Conservation (phyloP, 257 asterid species). For the Henckelia pumila region DNA sequence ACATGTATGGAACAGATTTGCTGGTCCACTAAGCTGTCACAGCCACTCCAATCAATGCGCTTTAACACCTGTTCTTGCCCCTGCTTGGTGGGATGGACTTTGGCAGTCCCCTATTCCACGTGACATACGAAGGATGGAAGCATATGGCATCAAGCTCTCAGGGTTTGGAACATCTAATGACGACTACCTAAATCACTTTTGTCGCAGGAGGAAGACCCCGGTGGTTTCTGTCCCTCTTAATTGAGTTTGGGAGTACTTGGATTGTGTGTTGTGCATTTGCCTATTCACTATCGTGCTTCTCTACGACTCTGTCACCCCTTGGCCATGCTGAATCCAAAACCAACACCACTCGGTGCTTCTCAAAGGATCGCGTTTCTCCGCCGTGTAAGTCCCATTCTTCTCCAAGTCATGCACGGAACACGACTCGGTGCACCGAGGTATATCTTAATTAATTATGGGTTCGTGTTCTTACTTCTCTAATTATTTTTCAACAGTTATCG, state of each 20-base stretch:
- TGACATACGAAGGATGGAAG: constrained; percentile 66
- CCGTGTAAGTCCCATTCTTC: too few relatives aligned
- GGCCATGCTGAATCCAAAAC: too few relatives aligned
- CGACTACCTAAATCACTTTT: constrained; percentile 40
- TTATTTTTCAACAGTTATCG: too few relatives aligned
- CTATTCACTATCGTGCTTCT: not conserved
- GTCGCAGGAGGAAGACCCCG: constrained; percentile 41
- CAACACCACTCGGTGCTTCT: too few relatives aligned
- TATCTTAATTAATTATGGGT: too few relatives aligned
- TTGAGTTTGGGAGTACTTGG: constrained; percentile 24
- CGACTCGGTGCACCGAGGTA: too few relatives aligned
- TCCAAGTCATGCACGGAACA: too few relatives aligned
- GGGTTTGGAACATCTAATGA: constrained; percentile 68
- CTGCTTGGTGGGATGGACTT: constrained; percentile 97
- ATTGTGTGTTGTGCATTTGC: constrained; percentile 29
- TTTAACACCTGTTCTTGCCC: constrained; percentile 79
- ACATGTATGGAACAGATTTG: constrained; percentile 92
- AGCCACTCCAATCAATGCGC: constrained; percentile 79
- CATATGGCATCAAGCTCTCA: constrained; percentile 68
- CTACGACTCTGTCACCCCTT: too few relatives aligned
- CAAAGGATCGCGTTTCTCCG: too few relatives aligned
- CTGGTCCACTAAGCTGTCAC: constrained; percentile 74
- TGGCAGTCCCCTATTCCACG: constrained; percentile 98
- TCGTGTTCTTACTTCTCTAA: too few relatives aligned
- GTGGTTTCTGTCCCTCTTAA: constrained; percentile 40